Evolutionary conservation across 176 grass and related monocot genomes (phyloP).

Genomic region (Dendrocalamus sinicus): DNA sequence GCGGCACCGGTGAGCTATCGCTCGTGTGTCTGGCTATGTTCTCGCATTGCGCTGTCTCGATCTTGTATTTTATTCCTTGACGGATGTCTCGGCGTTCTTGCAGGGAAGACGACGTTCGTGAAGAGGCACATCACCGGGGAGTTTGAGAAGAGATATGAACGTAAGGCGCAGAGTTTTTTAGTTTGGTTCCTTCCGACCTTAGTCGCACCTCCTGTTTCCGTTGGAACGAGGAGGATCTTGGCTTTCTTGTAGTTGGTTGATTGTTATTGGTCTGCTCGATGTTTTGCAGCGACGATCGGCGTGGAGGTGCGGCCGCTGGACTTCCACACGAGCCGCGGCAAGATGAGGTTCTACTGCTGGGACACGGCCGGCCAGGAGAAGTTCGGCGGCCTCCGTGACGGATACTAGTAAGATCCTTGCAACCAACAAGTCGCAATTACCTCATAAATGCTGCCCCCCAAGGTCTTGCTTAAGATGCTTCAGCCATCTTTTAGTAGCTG

Average conservation of each 20-base stretch:
- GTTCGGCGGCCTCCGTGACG: constrained; percentile 76
- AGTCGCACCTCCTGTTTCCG: background rate
- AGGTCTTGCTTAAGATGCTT: background rate
- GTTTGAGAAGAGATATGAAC: constrained; percentile 78
- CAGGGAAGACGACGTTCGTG: constrained; percentile 83
- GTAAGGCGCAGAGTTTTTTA: constrained; percentile 44
- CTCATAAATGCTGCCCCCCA: background rate
- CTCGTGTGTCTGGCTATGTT: background rate
- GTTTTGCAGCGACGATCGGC: constrained; percentile 70
- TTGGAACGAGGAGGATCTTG: background rate
- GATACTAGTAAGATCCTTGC: constrained; percentile 71
- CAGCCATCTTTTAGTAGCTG: background rate
- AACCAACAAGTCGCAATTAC: background rate
- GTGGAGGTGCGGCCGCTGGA: constrained; percentile 76
- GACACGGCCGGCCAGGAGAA: constrained; percentile 81
- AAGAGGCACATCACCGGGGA: constrained; percentile 85
- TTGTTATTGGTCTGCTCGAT: background rate
- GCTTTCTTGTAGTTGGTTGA: background rate
- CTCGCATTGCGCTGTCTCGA: background rate
- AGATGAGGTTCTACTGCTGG: constrained; percentile 71
- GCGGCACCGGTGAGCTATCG: constrained; percentile 62
- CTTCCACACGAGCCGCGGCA: constrained; percentile 65
- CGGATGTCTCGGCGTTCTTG: background rate
- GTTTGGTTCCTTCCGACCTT: background rate
- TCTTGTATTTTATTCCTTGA: background rate